Percentiles rank a stretch among this genome's conserved stretches.
phyloP scores from a whole-genome alignment of 805 yeast genomes.

The Kluyveromyces nonfermentans region DNA sequence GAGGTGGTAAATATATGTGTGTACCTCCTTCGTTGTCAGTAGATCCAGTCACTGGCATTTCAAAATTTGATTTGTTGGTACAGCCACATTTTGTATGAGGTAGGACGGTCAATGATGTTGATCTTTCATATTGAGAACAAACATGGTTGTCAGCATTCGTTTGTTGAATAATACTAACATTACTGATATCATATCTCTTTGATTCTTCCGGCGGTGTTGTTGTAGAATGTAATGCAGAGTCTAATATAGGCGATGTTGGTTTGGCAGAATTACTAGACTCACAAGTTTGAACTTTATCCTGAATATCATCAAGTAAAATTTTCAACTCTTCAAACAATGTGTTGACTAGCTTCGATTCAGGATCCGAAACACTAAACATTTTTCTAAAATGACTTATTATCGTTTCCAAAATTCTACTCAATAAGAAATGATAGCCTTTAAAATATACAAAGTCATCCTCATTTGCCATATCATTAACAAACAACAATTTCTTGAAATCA shows the following conservation, averaged over 20 bases:
- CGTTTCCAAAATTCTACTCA: slow-evolving; percentile 1
- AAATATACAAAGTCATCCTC: slow-evolving; percentile 1
- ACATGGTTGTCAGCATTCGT: too few species aligned
- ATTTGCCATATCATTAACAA: background rate
- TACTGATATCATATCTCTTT: background rate
- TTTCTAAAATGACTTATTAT: background rate
- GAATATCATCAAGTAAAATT: background rate
- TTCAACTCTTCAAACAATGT: background rate
- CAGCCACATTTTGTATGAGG: background rate
- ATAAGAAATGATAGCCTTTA: slow-evolving; percentile 2
- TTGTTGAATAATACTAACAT: background rate
- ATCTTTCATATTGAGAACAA: too few species aligned
- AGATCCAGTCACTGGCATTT: background rate
- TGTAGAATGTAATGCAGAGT: background rate
- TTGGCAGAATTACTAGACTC: background rate
- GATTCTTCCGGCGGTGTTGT: background rate
- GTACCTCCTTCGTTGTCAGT: background rate
- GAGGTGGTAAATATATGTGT: slow-evolving; percentile 3
- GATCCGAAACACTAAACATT: background rate
- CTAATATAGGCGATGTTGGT: slow-evolving; percentile 1
- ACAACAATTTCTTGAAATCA: slow-evolving; percentile 2
- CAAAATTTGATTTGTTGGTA: background rate
- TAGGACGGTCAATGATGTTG: too few species aligned
- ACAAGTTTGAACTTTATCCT: background rate
- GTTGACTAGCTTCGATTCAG: background rate